phyloP scores from a whole-genome alignment of 805 yeast genomes.

The Blastobotrys americana region DNA sequence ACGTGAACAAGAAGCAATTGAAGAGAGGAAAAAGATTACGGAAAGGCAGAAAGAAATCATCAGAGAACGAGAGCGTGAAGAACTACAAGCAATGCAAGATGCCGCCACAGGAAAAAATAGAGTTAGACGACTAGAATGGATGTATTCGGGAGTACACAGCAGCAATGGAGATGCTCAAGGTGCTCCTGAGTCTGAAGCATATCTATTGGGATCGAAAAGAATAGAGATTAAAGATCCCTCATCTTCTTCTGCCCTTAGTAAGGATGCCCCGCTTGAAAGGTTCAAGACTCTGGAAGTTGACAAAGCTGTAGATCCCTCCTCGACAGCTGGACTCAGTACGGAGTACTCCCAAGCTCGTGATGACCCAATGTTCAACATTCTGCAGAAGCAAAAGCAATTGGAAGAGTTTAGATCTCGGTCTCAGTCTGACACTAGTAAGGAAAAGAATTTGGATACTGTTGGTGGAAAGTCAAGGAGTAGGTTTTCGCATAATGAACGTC shows the following conservation, averaged over 20 bases:
- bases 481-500: too few species aligned
- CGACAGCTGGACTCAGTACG: not conserved
- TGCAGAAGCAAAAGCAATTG: conserved; percentile 23
- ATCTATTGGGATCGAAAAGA: conserved; percentile 46
- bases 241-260: not conserved
- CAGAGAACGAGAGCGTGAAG: conserved; percentile 53
- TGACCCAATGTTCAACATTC: conserved; percentile 46
- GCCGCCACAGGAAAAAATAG: conserved; percentile 33
- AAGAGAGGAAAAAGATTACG: conserved; percentile 58
- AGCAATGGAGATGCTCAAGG: conserved; percentile 17
- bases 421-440: not conserved
- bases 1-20: conserved; percentile 66
- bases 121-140: conserved; percentile 65
- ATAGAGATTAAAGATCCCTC: conserved; percentile 28
- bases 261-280: conserved; percentile 6
- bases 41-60: conserved; percentile 58
- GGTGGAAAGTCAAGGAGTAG: too few species aligned
- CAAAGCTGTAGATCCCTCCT: not conserved
- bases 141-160: conserved; percentile 55
- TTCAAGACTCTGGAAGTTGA: not conserved
- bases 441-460: too few species aligned
- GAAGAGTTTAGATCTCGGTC: conserved; percentile 5
- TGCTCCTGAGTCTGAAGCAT: conserved; percentile 43
- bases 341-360: conserved; percentile 24
- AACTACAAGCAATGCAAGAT: conserved; percentile 43